Evolutionary conservation across 1,139 yeast species (phyloP), one percentile per base, ranked within the genome.

Genomic region (Yamadazyma blattariae): DNA sequence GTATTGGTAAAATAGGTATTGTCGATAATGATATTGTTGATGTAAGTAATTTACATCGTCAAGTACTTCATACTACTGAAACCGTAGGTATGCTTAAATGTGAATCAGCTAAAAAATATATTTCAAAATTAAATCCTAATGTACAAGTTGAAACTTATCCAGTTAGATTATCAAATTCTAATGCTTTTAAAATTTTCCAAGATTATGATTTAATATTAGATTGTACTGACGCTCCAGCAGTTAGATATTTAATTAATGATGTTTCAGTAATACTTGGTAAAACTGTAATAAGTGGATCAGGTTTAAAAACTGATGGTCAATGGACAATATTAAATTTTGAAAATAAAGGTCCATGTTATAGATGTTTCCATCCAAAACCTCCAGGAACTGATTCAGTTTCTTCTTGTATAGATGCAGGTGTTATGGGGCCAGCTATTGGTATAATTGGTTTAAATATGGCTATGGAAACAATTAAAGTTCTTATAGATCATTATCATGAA

Each of bases 341-440:
- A n/a, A 64, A 69, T 25, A 43, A 46, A 4, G 97, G 97, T 0
- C 98, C 98, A 0, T 94, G 99, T 56, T 94, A 94, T 53, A 67
- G 99, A 43, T 94, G 99, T 53, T 79, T 90, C 57, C 88, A 86
- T 48, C 97, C 98, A 0, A 66, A 64, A 10, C 96, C 98, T 0
- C 97, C 99, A 0, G 81, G 94, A 0, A 85, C 96, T 1, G 80
- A 77, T 36, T 71, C 87, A 2, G 89, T 90, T 0, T 75, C 90
- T 0, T 76, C 95, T 0, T 94, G 99, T 51, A 78, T 88, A 8
- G 97, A 89, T 57, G 96, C 96, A 3, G 99, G 99, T 3, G 95
- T 94, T 1, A 59, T 94, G 16, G 98, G 98, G 0, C 96, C 98
- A 0, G 94, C 92, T 6, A 95, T 94, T 32, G 99, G 98, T 0